Evolutionary conservation across 1,284 basidiomycete species (phyloP).

Genomic region (Pyrrhoderma noxium): DNA sequence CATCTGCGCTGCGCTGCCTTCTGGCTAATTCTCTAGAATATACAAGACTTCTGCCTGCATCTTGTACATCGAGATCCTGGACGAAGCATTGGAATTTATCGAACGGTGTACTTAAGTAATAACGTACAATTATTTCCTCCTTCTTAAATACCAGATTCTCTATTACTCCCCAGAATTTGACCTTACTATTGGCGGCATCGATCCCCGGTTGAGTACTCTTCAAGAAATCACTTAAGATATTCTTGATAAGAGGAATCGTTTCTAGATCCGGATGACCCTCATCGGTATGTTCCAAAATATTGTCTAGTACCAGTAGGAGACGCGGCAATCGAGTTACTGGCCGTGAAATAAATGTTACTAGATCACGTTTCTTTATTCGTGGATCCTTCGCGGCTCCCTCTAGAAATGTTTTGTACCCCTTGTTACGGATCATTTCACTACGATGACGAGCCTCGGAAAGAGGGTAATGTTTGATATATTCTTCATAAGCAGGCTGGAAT

Average conservation of each 20-base stretch:
- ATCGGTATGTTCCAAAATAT: constrained; percentile 57
- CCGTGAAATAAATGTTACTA: constrained; percentile 74
- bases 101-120: neutral
- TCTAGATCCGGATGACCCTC: constrained; percentile 61
- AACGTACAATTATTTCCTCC: constrained; percentile 67
- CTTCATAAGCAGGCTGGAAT: constrained; percentile 62
- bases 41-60: constrained; percentile 63
- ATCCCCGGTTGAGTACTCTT: constrained; percentile 81
- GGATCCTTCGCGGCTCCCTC: constrained; percentile 55
- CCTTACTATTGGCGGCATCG: constrained; percentile 74
- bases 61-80: constrained; percentile 74
- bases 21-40: constrained; percentile 54
- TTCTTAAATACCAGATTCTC: constrained; percentile 66
- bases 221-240: constrained; percentile 56
- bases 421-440: constrained; percentile 60
- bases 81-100: neutral
- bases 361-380: constrained; percentile 66
- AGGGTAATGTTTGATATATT: constrained; percentile 79
- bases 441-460: constrained; percentile 72
- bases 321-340: constrained; percentile 79
- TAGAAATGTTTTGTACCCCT: constrained; percentile 58
- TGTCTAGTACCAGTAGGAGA: constrained; percentile 64
- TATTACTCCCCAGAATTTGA: constrained; percentile 72
- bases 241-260: constrained; percentile 55
- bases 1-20: constrained; percentile 47